These are phyloP conservation scores for Avena atlantica DNA, from an alignment of 176 grass and related monocot species.

Conservation along the genomic window DNA sequence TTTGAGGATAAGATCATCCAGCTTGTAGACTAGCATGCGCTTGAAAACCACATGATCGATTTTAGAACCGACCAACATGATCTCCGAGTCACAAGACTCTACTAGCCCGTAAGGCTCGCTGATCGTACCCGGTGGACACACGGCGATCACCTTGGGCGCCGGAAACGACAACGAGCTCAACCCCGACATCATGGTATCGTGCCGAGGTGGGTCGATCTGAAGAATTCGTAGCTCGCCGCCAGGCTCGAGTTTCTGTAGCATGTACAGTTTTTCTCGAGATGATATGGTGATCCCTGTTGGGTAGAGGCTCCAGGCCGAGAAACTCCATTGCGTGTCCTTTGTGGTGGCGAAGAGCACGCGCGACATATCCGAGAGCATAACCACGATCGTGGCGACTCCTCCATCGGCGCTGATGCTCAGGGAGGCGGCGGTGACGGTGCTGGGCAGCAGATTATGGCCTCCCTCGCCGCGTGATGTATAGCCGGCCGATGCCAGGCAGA, in stretches of 20 bases:
- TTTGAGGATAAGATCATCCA: neutral
- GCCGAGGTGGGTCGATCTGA: neutral
- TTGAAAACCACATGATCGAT: neutral
- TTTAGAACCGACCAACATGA: neutral
- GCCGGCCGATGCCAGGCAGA: neutral
- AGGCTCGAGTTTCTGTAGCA: neutral
- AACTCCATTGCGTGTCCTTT: neutral
- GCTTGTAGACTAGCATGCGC: neutral
- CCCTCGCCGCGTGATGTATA: neutral
- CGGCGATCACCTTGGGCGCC: neutral
- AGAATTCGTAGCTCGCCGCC: neutral
- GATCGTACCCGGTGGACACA: neutral
- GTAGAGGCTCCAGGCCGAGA: neutral
- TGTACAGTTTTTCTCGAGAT: neutral
- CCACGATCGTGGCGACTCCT: neutral
- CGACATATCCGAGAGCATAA: neutral
- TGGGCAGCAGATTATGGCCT: neutral
- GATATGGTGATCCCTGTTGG: neutral
- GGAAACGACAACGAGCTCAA: neutral
- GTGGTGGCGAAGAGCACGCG: neutral
- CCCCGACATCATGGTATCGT: neutral
- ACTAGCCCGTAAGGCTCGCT: neutral
- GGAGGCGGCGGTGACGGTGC: neutral
- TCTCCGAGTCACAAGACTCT: neutral
- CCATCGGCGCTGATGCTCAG: neutral